A percentile compares a stretch with the other conserved stretches of the same genome.
Evolutionary conservation across 495 filamentous ascomycete genomes (phyloP).

Genomic region (Lasiosphaeria hispida): DNA sequence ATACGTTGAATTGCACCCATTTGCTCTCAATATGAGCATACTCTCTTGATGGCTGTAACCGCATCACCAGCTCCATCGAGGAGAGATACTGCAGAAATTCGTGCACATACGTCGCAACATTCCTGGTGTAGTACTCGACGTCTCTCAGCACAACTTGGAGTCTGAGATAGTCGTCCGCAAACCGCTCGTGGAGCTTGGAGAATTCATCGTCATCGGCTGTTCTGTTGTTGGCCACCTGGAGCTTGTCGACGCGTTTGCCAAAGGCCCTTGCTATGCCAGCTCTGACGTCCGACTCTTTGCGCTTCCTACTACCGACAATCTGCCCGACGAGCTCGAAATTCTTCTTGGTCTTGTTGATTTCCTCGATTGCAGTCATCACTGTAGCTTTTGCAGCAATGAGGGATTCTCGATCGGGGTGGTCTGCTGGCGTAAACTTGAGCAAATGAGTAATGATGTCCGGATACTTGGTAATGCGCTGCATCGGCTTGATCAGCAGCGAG

Average conservation of each 20-base stretch:
- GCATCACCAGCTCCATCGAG: constrained; percentile 66
- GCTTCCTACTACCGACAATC: constrained; percentile 73
- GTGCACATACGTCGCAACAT: constrained; percentile 66
- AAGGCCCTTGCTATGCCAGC: constrained; percentile 82
- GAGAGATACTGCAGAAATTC: constrained; percentile 67
- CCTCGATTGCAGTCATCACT: constrained; percentile 67
- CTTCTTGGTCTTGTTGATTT: constrained; percentile 91
- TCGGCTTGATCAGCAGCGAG: constrained; percentile 90
- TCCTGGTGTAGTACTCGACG: constrained; percentile 78
- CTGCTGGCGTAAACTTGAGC: constrained; percentile 69
- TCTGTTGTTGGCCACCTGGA: constrained; percentile 58
- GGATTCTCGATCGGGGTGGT: constrained; percentile 76
- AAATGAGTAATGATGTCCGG: constrained; percentile 78
- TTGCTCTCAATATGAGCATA: constrained; percentile 84
- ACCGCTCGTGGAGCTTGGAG: constrained; percentile 69
- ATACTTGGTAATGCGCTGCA: constrained; percentile 89
- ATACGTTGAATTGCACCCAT: constrained; percentile 81
- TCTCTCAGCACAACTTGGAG: constrained; percentile 88
- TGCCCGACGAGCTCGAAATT: constrained; percentile 85
- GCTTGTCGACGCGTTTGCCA: constrained; percentile 77
- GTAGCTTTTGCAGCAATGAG: constrained; percentile 62
- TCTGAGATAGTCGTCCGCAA: constrained; percentile 82
- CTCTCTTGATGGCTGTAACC: constrained; percentile 51
- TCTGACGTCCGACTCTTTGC: constrained; percentile 86
- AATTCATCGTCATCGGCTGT: constrained; percentile 78